Evolutionary conservation across 139 green algal genomes (phyloP).

Genomic region (Axilococcus clingmanii): DNA sequence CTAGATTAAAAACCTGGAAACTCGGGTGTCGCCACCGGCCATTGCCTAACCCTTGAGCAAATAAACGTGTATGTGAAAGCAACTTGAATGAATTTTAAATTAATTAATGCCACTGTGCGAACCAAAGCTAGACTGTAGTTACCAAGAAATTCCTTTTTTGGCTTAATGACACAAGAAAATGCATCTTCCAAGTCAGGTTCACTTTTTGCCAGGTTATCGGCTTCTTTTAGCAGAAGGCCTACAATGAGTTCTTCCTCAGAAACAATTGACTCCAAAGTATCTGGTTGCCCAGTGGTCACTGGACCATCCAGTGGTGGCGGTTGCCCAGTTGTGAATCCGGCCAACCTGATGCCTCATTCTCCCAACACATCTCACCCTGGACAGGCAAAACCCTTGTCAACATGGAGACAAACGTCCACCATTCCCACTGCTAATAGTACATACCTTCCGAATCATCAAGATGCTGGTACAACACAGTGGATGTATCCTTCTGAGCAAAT

Average conservation of each 20-base stretch:
- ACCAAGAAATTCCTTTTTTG: no score
- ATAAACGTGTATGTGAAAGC: no score
- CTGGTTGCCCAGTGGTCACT: background rate
- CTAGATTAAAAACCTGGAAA: no score
- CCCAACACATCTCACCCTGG: constrained; percentile 15
- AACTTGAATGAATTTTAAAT: no score
- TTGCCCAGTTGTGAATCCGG: constrained; percentile 23
- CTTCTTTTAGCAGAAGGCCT: background rate
- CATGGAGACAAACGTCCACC: constrained; percentile 16
- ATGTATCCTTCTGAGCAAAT: constrained; percentile 82
- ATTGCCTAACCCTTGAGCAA: no score
- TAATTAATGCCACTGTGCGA: no score
- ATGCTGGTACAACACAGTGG: constrained; percentile 40
- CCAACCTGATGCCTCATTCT: constrained; percentile 24
- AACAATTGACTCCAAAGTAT: no score
- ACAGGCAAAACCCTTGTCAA: constrained; percentile 24
- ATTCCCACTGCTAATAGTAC: constrained; percentile 17
- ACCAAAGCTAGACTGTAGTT: no score
- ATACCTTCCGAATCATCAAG: background rate
- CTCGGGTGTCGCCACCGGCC: no score
- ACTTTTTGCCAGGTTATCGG: background rate
- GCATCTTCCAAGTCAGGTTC: no score
- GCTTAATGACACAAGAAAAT: no score
- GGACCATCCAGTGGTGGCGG: constrained; percentile 2
- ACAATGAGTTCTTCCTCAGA: background rate